phyloP scores from a whole-genome alignment of 108 stramenopile genomes.

The Schizochytrium sp. region DNA sequence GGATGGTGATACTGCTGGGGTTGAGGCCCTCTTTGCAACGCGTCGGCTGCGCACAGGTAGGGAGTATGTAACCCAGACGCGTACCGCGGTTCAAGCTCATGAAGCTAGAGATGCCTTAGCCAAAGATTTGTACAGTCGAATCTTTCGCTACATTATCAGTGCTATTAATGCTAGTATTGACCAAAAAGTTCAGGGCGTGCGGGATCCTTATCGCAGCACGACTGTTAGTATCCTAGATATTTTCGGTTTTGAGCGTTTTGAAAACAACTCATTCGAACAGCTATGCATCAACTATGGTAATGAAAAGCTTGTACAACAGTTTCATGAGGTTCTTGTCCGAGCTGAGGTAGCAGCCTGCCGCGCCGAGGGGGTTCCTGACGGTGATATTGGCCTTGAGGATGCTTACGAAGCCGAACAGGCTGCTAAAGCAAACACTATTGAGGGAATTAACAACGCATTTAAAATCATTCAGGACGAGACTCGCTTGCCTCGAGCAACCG shows the following conservation, averaged over 20 bases:
- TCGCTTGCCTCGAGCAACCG: conserved; percentile 69
- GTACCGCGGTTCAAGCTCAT: conserved; percentile 21
- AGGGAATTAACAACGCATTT: not conserved
- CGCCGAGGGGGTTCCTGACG: conserved; percentile 74
- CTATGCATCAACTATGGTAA: conserved; percentile 97
- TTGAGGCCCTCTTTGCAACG: not conserved
- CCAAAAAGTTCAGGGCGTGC: not conserved
- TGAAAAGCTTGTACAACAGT: conserved; percentile 90
- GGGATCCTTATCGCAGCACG: not conserved
- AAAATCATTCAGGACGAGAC: conserved; percentile 75
- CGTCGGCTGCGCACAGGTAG: not conserved
- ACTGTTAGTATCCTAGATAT: conserved; percentile 64
- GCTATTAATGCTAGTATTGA: conserved; percentile 61
- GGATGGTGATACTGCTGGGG: not conserved
- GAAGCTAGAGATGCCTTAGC: conserved; percentile 67
- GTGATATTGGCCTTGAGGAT: conserved; percentile 42
- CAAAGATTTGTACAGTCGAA: conserved; percentile 66
- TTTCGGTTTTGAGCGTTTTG: conserved; percentile 68
- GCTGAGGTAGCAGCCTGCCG: conserved; percentile 85
- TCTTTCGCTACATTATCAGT: conserved; percentile 66
- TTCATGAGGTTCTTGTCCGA: conserved; percentile 89
- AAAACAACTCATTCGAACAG: conserved; percentile 89
- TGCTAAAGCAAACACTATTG: not conserved
- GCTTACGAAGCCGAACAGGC: conserved; percentile 77
- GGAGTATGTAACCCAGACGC: not conserved